Evolutionary conservation across 148 eudicot species (phyloP).

Genomic region (Oxyria digyna): DNA sequence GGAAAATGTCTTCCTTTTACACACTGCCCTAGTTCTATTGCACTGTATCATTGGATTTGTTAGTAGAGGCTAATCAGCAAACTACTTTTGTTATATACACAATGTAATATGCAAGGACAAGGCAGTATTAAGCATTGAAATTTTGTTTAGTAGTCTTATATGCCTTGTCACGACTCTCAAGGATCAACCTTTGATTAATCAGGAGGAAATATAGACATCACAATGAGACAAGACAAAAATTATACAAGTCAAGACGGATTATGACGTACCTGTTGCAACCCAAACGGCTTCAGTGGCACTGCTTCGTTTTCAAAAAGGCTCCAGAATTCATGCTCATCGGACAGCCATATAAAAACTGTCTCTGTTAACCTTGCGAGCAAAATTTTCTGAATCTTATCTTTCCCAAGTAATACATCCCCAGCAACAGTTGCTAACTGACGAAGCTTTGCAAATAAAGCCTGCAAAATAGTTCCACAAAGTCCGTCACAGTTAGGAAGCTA

Average conservation of each 20-base stretch:
- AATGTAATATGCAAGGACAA: not conserved
- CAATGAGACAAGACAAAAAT: not conserved
- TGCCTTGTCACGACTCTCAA: not conserved
- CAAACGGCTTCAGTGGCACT: conserved; percentile 57
- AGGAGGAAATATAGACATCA: not conserved
- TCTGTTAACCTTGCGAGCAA: conserved; percentile 88
- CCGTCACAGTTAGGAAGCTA: not conserved
- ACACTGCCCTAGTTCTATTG: not conserved
- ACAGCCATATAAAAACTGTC: conserved; percentile 80
- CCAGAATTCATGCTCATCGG: conserved; percentile 89
- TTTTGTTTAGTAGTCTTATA: not conserved
- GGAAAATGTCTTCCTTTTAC: not conserved
- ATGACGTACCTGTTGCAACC: conserved; percentile 72
- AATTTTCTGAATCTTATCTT: conserved; percentile 81
- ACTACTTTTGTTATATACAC: not conserved
- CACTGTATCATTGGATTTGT: not conserved
- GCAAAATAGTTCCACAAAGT: conserved; percentile 4
- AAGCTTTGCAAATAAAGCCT: conserved; percentile 93
- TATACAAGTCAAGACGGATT: not conserved
- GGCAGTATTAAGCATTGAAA: not conserved
- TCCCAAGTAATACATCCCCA: conserved; percentile 82
- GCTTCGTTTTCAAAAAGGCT: conserved; percentile 64
- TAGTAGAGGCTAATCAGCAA: not conserved
- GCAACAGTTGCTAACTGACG: conserved; percentile 91
- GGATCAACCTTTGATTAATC: not conserved